phyloP scores from a whole-genome alignment of 495 filamentous ascomycete genomes.

The Recurvomyces mirabilis region DNA sequence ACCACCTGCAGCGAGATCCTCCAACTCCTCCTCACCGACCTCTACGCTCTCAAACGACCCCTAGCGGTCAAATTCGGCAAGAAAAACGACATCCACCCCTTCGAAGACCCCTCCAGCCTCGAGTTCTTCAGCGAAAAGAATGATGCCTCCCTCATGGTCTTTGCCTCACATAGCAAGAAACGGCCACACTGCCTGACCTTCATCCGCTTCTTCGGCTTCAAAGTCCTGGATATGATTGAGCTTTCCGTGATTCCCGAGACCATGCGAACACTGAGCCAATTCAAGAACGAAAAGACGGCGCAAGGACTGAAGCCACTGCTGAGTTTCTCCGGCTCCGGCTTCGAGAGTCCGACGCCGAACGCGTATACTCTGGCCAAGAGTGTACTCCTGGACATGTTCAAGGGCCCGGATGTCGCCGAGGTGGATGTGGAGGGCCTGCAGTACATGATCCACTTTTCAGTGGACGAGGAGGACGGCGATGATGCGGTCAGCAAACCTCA shows the following conservation, averaged over 20 bases:
- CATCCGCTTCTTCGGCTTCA: slow-evolving; percentile 68
- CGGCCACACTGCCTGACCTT: slow-evolving; percentile 79
- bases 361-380: slow-evolving; percentile 75
- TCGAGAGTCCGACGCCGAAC: slow-evolving; percentile 62
- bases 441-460: slow-evolving; percentile 71
- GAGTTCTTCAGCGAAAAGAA: slow-evolving; percentile 95
- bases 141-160: slow-evolving; percentile 70
- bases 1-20: slow-evolving; percentile 66
- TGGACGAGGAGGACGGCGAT: slow-evolving; percentile 52
- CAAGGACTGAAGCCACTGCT: slow-evolving; percentile 81
- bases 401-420: slow-evolving; percentile 57
- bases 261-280: slow-evolving; percentile 56
- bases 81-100: slow-evolving; percentile 88
- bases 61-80: slow-evolving; percentile 80
- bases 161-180: slow-evolving; percentile 81
- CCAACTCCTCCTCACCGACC: slow-evolving; percentile 68
- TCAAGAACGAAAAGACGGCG: slow-evolving; percentile 71
- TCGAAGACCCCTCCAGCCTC: slow-evolving; percentile 75
- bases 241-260: slow-evolving; percentile 58
- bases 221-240: slow-evolving; percentile 90
- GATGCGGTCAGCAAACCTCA: slow-evolving; percentile 52
- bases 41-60: slow-evolving; percentile 69
- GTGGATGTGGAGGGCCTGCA: slow-evolving; percentile 92
- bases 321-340: slow-evolving; percentile 71
- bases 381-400: slow-evolving; percentile 83